Conservation (phyloP, 2,329 filamentous ascomycete genomes). For the Emergomyces pasteurianus region DNA sequence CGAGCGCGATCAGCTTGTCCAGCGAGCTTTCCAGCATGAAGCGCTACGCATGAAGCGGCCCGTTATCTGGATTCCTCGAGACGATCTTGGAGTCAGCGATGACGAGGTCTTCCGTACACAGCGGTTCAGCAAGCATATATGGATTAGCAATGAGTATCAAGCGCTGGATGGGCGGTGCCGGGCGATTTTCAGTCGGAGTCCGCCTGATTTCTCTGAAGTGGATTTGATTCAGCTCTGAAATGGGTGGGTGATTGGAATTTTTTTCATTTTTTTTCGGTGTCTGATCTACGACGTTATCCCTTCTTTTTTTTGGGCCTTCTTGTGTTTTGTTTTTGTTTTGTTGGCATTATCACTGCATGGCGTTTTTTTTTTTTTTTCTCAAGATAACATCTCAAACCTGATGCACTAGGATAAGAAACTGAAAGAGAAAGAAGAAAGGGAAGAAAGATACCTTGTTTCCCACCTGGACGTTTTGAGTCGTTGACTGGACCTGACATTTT, state of each 20-base stretch:
- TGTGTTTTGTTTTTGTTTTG: background rate
- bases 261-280: background rate
- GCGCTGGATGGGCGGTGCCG: slow-evolving; percentile 71
- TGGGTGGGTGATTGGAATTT: background rate
- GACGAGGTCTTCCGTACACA: slow-evolving; percentile 77
- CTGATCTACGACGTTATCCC: background rate
- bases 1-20: slow-evolving; percentile 73
- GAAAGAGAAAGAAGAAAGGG: background rate
- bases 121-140: slow-evolving; percentile 64
- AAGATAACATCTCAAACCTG: background rate
- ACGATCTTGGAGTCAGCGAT: slow-evolving; percentile 80
- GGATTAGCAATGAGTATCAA: slow-evolving; percentile 90
- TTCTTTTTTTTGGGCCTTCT: background rate
- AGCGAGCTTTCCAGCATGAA: slow-evolving; percentile 80
- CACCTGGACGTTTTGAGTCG: too few relatives aligned
- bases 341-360: background rate
- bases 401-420: too few relatives aligned
- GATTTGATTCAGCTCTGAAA: slow-evolving; percentile 69
- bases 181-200: slow-evolving; percentile 73
- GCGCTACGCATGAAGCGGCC: slow-evolving; percentile 75
- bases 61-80: slow-evolving; percentile 85
- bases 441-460: background rate
- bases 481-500: too few relatives aligned
- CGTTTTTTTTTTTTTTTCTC: too few relatives aligned
- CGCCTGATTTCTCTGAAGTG: slow-evolving; percentile 79